Conservation (phyloP, 1,284 basidiomycete species). For the Porogramme epimiltina region DNA sequence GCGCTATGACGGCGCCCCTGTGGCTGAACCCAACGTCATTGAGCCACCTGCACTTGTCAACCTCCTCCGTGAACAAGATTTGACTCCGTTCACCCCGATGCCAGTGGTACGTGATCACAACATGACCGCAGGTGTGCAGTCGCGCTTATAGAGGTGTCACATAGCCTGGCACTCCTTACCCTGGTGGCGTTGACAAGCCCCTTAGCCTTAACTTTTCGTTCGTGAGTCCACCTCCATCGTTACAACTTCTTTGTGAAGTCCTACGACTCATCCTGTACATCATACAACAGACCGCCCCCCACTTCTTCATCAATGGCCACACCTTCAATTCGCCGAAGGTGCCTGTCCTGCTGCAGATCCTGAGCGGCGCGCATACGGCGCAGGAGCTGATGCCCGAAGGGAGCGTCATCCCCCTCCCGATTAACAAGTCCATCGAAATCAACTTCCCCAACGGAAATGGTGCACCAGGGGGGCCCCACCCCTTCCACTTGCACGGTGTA, state of each 20-base stretch:
- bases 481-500: constrained; percentile 45
- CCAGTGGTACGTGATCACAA: constrained; percentile 5
- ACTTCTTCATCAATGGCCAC: constrained; percentile 31
- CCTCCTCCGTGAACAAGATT: constrained; percentile 31
- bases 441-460: constrained; percentile 31
- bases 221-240: constrained; percentile 11
- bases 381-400: constrained; percentile 33
- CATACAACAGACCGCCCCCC: constrained; percentile 4
- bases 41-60: constrained; percentile 20
- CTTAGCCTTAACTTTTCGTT: constrained; percentile 27
- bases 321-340: constrained; percentile 30
- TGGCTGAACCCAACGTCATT: constrained; percentile 42
- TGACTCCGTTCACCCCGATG: constrained; percentile 20
- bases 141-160: neutral
- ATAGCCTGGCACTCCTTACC: constrained; percentile 28
- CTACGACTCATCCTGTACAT: too few relatives aligned
- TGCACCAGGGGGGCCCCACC: constrained; percentile 36
- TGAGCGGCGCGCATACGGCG: constrained; percentile 33
- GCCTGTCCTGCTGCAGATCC: constrained; percentile 41
- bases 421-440: constrained; percentile 38
- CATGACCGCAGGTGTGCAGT: too few relatives aligned
- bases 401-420: constrained; percentile 30
- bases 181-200: constrained; percentile 32
- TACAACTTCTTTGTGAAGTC: too few relatives aligned
- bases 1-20: constrained; percentile 48